Evolutionary conservation across 305 asterid genomes (phyloP).

Genomic region (Fraxinus baroniana): DNA sequence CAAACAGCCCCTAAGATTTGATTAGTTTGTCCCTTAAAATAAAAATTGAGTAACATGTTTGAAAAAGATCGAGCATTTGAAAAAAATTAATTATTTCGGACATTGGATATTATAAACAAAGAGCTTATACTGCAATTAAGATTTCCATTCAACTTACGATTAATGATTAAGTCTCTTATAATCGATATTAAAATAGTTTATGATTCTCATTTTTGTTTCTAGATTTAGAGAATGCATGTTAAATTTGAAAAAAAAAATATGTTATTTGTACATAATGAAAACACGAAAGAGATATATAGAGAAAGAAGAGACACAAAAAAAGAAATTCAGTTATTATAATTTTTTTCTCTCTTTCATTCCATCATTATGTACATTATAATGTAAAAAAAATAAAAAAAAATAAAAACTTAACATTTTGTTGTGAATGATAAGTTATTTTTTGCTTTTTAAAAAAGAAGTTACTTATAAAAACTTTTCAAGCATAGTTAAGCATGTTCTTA

Average conservation of each 20-base stretch:
- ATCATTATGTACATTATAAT: too few relatives aligned
- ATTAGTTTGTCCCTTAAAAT: not conserved
- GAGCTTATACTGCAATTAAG: not conserved
- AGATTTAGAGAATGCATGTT: not conserved
- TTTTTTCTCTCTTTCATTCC: too few relatives aligned
- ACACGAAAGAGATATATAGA: too few relatives aligned
- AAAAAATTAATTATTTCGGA: not conserved
- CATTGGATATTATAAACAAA: not conserved
- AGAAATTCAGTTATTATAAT: too few relatives aligned
- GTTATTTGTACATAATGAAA: too few relatives aligned
- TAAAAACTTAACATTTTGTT: too few relatives aligned
- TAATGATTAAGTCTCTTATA: not conserved
- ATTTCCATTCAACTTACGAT: not conserved
- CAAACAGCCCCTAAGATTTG: too few relatives aligned
- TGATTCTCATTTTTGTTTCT: not conserved
- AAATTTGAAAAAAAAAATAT: too few relatives aligned
- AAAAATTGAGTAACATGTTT: not conserved
- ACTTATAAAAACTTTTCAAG: not conserved
- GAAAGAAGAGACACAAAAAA: too few relatives aligned
- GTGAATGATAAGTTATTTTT: not conserved
- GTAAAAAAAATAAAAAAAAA: too few relatives aligned
- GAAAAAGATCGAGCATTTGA: not conserved
- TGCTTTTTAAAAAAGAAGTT: not conserved
- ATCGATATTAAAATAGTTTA: not conserved
- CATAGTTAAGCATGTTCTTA: not conserved